Base-by-base conservation (phyloP, 1,139 yeast species). In the Suhomyces panamericanus region DNA sequence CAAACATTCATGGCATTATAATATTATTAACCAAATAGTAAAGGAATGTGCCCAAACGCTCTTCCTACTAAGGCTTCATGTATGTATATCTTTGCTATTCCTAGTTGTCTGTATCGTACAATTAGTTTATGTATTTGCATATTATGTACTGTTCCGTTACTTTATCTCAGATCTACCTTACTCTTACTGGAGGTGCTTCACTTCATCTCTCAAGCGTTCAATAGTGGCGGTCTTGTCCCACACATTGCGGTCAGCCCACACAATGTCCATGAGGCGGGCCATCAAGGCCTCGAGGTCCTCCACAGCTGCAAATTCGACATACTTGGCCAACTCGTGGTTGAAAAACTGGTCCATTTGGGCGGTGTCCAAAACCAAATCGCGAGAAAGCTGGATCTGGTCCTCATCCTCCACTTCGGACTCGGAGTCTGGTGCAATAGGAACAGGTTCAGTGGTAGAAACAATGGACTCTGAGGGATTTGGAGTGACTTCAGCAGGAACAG, bases 251-350 rank as follows among this genome's bases (percentile, higher is more conserved):
- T 80, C 79, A 10, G 70, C 66, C 96, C 97, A 93, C 3, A 87
- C 75, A 12, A 83, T 71, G 42, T 87, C 93, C 70, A 87, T 81
- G 39, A 90, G 62, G 38, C 76, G 73, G 4, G 98, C 83, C 70
- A 85, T 85, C 12, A 85, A 64, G 39, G 79, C 79, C 64, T 93
- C 97, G 32, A 93, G 69, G 48, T 76, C 71, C 47, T 87, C 95
- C n/a, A 93, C 73, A 3, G 81, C 78, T 50, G 72, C 74, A 16
- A 70, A 72, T 12, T 67, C 70, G 0, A 95, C 80, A 20, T 60
- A 51, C 15, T 59, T 62, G 11, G 68, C 59, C 42, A 75, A 51
- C 10, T 73, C 62, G 7, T 84, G 60, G 10, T 50, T 49, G 47
- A 60, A 32, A 49, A 58, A 45, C 24, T 39, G 32, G 32, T 49